Evolutionary conservation across 2,329 filamentous ascomycete genomes (phyloP).

Genomic region (Diaporthe caulivora): DNA sequence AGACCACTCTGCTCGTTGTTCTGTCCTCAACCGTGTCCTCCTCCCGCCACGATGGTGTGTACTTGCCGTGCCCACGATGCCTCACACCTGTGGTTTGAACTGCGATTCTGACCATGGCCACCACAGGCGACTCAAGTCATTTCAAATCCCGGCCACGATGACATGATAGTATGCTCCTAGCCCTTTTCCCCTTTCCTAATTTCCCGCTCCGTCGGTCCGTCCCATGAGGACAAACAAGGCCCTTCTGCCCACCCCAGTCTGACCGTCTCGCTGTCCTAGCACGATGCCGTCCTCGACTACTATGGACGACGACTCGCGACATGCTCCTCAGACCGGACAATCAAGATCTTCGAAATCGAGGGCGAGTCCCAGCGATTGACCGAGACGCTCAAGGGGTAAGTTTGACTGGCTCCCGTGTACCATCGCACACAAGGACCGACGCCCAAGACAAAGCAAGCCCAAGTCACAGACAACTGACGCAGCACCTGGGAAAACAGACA

Average conservation of each 20-base stretch:
- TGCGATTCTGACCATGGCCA: slow-evolving; percentile 30
- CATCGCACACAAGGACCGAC: neutral
- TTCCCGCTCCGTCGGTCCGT: too few relatives aligned
- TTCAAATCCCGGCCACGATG: slow-evolving; percentile 91
- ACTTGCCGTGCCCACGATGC: slow-evolving; percentile 8
- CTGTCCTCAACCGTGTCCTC: neutral
- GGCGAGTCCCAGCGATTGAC: slow-evolving; percentile 89
- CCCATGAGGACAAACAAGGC: slow-evolving; percentile 38
- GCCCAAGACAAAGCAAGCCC: neutral
- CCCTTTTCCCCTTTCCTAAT: too few relatives aligned
- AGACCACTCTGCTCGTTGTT: neutral
- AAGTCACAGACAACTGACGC: slow-evolving; percentile 3
- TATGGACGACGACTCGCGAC: slow-evolving; percentile 96
- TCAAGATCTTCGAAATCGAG: slow-evolving; percentile 99
- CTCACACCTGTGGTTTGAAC: neutral
- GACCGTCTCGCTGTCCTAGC: slow-evolving; percentile 63
- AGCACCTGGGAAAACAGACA: slow-evolving; percentile 72
- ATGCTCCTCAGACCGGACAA: slow-evolving; percentile 97
- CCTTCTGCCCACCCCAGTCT: slow-evolving; percentile 27
- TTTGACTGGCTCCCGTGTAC: slow-evolving; percentile 26
- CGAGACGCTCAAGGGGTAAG: slow-evolving; percentile 94
- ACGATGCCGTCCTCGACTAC: slow-evolving; percentile 98
- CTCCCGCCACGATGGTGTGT: slow-evolving; percentile 39
- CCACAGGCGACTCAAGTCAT: slow-evolving; percentile 75
- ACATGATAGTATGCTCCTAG: slow-evolving; percentile 89